phyloP scores from a whole-genome alignment of 345 rosid genomes.

The Crucihimalaya himalaica region DNA sequence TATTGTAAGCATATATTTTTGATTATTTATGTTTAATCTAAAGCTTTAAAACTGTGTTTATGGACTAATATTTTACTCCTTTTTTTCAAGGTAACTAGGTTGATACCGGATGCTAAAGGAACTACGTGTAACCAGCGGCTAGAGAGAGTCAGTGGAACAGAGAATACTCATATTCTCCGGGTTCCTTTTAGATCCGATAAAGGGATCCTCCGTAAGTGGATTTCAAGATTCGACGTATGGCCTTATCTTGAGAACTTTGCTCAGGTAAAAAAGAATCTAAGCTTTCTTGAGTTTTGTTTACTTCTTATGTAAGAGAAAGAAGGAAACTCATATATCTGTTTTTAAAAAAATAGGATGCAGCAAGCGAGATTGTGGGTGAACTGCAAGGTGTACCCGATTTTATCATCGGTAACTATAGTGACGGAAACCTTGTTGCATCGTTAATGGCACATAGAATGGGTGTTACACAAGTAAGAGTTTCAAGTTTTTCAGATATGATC shows the following conservation, averaged over 20 bases:
- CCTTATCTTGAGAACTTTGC: conserved; percentile 92
- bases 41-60: neutral
- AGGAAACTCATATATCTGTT: neutral
- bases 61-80: conserved; percentile 20
- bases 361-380: conserved; percentile 84
- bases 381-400: conserved; percentile 88
- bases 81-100: conserved; percentile 69
- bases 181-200: conserved; percentile 93
- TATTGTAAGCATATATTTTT: conserved; percentile 55
- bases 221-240: conserved; percentile 99
- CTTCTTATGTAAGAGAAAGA: neutral
- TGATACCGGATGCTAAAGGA: conserved; percentile 94
- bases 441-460: conserved; percentile 93
- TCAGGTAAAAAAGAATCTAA: conserved; percentile 53
- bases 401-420: conserved; percentile 96
- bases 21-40: neutral
- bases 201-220: conserved; percentile 90
- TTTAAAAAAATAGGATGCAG: conserved; percentile 63
- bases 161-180: conserved; percentile 74
- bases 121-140: conserved; percentile 88
- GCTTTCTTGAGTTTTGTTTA: neutral
- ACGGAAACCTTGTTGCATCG: conserved; percentile 97
- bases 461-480: conserved; percentile 69
- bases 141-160: conserved; percentile 95
- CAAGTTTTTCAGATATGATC: neutral